Percentiles rank a stretch among this genome's conserved stretches.
Evolutionary conservation across 371 early-diverging fungal species (phyloP).

Genomic region (Mortierella polycephala): DNA sequence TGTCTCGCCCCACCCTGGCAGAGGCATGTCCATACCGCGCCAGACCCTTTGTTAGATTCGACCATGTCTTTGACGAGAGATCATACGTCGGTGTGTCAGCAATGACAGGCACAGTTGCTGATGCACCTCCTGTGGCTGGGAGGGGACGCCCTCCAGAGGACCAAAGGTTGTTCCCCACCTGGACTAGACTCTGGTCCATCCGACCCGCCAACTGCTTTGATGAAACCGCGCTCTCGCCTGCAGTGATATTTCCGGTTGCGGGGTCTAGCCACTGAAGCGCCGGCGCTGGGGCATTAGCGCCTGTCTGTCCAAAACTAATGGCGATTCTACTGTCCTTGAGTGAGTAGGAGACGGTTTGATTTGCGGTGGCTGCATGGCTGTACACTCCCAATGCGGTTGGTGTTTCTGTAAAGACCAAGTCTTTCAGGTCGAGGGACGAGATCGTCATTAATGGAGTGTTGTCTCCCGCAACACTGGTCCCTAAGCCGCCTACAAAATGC

Average conservation of each 20-base stretch:
- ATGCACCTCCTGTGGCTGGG: background rate
- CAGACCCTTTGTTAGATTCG: constrained; percentile 12
- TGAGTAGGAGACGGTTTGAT: background rate
- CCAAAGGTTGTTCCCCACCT: constrained; percentile 26
- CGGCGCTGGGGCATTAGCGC: background rate
- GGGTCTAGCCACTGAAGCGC: constrained; percentile 33
- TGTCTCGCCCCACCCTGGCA: constrained; percentile 13
- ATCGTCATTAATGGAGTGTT: constrained; percentile 11
- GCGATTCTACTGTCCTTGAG: constrained; percentile 1
- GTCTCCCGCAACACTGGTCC: background rate
- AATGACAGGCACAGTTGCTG: background rate
- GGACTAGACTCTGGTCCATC: constrained; percentile 22
- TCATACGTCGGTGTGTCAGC: constrained; percentile 28
- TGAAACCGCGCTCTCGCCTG: background rate
- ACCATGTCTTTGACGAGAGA: constrained; percentile 12
- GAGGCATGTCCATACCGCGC: constrained; percentile 37
- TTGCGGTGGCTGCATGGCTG: constrained; percentile 25
- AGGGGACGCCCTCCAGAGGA: constrained; percentile 23
- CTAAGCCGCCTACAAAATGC: constrained; percentile 41
- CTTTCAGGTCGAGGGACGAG: constrained; percentile 20
- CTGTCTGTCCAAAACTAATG: constrained; percentile 27
- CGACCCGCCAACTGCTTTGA: constrained; percentile 1
- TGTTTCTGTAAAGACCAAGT: constrained; percentile 16
- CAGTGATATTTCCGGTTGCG: constrained; percentile 1
- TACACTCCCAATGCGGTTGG: constrained; percentile 7